Evolutionary conservation across 2,329 filamentous ascomycete species (phyloP).

Genomic region (Alternaria novae-zelandiae): DNA sequence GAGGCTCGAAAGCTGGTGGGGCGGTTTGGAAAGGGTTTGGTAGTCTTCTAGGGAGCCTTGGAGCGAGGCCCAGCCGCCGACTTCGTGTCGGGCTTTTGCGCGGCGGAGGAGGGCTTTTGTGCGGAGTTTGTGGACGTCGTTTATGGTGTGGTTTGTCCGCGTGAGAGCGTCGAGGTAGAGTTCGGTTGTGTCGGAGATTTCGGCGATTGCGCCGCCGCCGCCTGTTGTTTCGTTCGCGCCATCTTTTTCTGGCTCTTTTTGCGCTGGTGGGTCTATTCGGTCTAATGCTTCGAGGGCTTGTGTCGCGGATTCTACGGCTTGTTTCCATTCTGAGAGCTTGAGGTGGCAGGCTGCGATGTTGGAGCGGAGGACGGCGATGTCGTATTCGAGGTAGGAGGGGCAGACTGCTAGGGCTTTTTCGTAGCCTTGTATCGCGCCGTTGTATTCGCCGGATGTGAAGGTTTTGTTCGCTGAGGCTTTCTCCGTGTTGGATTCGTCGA

Average conservation of each 20-base stretch:
- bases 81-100: constrained; percentile 73
- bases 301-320: constrained; percentile 76
- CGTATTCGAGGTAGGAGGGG: constrained; percentile 85
- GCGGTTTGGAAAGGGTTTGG: constrained; percentile 65
- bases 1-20: constrained; percentile 63
- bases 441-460: constrained; percentile 75
- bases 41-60: constrained; percentile 84
- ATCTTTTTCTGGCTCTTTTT: constrained; percentile 48
- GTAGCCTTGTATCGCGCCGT: constrained; percentile 81
- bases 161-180: constrained; percentile 40
- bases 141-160: constrained; percentile 40
- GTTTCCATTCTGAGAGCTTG: constrained; percentile 84
- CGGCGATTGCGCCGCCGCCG: constrained; percentile 65
- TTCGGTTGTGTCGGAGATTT: constrained; percentile 59
- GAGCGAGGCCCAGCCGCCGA: constrained; percentile 79
- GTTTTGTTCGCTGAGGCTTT: constrained; percentile 80
- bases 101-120: constrained; percentile 83
- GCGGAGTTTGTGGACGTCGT: constrained; percentile 77
- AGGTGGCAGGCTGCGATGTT: constrained; percentile 91
- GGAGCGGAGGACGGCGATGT: constrained; percentile 83
- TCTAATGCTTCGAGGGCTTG: constrained; percentile 76
- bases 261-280: constrained; percentile 57
- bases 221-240: constrained; percentile 53
- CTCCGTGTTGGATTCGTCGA: constrained; percentile 73
- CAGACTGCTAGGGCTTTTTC: constrained; percentile 78